Conservation (phyloP, 2,329 filamentous ascomycete species). For the Albophoma yamanashiensis region DNA sequence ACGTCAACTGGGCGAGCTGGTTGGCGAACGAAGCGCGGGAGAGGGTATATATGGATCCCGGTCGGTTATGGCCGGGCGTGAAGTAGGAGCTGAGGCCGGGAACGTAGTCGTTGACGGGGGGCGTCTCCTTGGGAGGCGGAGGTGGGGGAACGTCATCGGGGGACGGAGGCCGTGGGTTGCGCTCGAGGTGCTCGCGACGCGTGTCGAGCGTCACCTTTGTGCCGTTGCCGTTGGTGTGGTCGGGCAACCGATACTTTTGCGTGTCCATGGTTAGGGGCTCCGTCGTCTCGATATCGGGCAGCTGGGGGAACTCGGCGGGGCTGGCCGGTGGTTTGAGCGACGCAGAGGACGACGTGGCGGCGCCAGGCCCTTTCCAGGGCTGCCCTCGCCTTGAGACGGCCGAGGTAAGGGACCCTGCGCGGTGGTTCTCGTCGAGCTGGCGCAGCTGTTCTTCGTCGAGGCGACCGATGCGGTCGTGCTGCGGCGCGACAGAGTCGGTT, state of each 20-base stretch:
- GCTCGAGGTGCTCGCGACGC: constrained; percentile 46
- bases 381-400: constrained; percentile 55
- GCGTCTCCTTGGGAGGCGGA: constrained; percentile 29
- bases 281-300: constrained; percentile 41
- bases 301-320: constrained; percentile 19
- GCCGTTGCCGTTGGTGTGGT: constrained; percentile 58
- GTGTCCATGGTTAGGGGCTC: constrained; percentile 55
- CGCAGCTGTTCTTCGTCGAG: constrained; percentile 61
- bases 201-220: constrained; percentile 50
- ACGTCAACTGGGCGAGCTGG: constrained; percentile 85
- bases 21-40: constrained; percentile 87
- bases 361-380: constrained; percentile 59
- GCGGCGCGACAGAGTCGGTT: constrained; percentile 13
- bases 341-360: constrained; percentile 16
- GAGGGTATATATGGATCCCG: constrained; percentile 87
- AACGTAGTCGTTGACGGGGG: constrained; percentile 31
- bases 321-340: constrained; percentile 12
- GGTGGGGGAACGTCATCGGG: constrained; percentile 23
- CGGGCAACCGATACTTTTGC: constrained; percentile 64
- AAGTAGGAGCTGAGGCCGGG: constrained; percentile 52
- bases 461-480: constrained; percentile 47
- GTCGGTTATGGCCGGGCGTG: constrained; percentile 54
- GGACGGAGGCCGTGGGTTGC: constrained; percentile 29
- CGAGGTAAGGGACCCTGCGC: constrained; percentile 38
- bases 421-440: constrained; percentile 57